phyloP scores from a whole-genome alignment of 305 asterid genomes.

The Solanum hybrid region DNA sequence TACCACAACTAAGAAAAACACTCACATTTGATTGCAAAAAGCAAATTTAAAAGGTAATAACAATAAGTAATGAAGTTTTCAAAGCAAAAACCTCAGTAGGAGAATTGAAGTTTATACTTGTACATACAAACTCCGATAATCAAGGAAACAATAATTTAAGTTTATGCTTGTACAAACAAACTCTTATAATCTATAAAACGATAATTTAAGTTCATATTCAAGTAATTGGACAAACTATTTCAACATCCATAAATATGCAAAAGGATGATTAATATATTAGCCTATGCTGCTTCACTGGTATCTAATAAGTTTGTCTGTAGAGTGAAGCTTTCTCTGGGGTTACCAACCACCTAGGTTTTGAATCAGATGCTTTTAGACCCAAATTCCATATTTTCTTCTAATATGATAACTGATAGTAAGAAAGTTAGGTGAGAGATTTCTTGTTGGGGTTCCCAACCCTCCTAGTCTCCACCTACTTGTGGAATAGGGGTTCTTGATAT shows the following conservation, averaged over 20 bases:
- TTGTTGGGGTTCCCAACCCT: neutral
- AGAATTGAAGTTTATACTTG: neutral
- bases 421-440: neutral
- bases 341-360: neutral
- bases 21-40: neutral
- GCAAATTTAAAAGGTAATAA: neutral
- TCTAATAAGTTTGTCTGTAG: neutral
- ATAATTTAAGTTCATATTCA: neutral
- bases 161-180: neutral
- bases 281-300: neutral
- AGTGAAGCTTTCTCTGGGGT: neutral
- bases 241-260: neutral
- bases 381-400: neutral
- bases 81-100: neutral
- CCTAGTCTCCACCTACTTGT: neutral
- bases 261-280: neutral
- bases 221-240: neutral
- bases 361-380: neutral
- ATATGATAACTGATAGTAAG: neutral
- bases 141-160: neutral
- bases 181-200: neutral
- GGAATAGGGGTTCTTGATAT: neutral
- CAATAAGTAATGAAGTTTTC: neutral
- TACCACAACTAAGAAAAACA: neutral
- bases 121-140: neutral